Conservation (phyloP, 257 asterid genomes). For the Leonotis leonurus region DNA sequence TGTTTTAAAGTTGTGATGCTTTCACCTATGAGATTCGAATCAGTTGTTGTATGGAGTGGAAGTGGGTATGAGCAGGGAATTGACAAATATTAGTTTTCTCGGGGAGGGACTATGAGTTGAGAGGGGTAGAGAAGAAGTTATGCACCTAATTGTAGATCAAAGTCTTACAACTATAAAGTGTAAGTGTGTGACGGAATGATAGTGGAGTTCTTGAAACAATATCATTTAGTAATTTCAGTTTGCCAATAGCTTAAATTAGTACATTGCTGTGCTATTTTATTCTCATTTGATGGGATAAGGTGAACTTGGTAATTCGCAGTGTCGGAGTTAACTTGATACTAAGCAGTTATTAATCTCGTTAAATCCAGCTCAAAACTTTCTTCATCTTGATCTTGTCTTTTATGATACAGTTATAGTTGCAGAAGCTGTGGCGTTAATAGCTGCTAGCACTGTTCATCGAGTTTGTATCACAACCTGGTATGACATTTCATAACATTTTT, state of each 20-base stretch:
- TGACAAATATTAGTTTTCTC: neutral
- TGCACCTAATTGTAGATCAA: neutral
- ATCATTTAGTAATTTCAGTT: neutral
- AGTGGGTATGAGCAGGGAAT: neutral
- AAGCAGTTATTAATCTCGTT: neutral
- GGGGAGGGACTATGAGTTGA: neutral
- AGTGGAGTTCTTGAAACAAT: neutral
- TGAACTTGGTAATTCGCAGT: neutral
- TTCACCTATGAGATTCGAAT: neutral
- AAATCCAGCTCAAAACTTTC: conserved; percentile 4
- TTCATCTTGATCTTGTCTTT: conserved; percentile 7
- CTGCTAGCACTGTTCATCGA: conserved; percentile 93
- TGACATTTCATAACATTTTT: neutral
- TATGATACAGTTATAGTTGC: conserved; percentile 65
- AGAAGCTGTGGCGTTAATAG: conserved; percentile 73
- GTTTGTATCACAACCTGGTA: conserved; percentile 99
- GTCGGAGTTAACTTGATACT: neutral
- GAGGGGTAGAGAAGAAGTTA: neutral
- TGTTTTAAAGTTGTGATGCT: neutral
- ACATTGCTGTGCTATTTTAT: neutral
- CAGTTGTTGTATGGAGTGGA: neutral
- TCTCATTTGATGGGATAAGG: neutral
- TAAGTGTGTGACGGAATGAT: neutral
- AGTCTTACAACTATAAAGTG: neutral
- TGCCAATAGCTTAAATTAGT: neutral